These are phyloP conservation scores for Colletotrichum phormii DNA, from an alignment of 2,329 filamentous ascomycete genomes.

Conservation along the genomic window DNA sequence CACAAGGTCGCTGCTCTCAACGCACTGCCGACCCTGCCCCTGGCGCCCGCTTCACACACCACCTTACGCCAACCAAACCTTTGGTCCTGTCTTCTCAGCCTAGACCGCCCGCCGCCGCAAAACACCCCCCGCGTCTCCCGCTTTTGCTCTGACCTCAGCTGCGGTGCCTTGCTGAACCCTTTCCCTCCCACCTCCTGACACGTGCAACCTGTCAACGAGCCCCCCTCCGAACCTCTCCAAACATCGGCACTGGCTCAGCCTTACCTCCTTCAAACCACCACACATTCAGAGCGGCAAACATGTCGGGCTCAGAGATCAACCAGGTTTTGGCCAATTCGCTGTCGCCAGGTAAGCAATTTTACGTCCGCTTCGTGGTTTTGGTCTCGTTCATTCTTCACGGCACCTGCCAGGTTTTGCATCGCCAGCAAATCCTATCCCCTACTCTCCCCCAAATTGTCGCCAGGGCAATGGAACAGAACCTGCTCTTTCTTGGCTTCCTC, in stretches of 20 bases:
- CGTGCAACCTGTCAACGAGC: constrained; percentile 35
- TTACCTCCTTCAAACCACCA: constrained; percentile 25
- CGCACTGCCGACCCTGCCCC: constrained; percentile 33
- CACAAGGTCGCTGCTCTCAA: neutral
- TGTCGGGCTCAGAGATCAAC: constrained; percentile 91
- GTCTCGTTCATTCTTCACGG: constrained; percentile 20
- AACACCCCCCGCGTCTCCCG: constrained; percentile 28
- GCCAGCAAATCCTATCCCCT: constrained; percentile 12
- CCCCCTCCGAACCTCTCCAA: constrained; percentile 28
- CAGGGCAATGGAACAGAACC: constrained; percentile 15
- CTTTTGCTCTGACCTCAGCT: constrained; percentile 18
- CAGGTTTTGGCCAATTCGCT: constrained; percentile 97
- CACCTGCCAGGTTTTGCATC: constrained; percentile 22
- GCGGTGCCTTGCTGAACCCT: constrained; percentile 31
- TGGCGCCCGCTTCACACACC: constrained; percentile 19
- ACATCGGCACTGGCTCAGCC: constrained; percentile 35
- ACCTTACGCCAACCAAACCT: constrained; percentile 11
- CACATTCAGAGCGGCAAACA: constrained; percentile 56
- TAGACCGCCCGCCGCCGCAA: constrained; percentile 20
- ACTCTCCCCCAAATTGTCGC: constrained; percentile 16
- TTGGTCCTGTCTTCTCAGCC: constrained; percentile 7
- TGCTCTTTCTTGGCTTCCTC: constrained; percentile 20
- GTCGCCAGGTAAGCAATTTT: constrained; percentile 80
- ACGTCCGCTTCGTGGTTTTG: constrained; percentile 12
- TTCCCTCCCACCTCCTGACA: constrained; percentile 35